Evolutionary conservation across 345 rosid genomes (phyloP), one percentile per base, ranked within the genome.

Genomic region (Syzygium grande): DNA sequence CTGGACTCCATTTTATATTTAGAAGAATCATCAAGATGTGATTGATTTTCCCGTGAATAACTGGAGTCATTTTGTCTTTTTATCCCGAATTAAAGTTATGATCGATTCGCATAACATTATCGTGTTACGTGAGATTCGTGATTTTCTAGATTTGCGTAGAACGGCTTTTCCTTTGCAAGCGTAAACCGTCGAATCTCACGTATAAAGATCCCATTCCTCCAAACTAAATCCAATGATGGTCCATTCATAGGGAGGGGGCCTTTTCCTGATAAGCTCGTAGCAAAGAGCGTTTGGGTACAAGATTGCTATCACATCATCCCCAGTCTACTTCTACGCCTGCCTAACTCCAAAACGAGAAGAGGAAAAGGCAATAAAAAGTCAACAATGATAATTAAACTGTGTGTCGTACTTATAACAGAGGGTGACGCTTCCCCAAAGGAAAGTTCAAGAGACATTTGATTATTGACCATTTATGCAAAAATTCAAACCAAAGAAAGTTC

Each of bases 1-100:
- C 73, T 61, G 6, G 6, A 6, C 30, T n/a, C 13, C 3, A n/a
- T 61, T n/a, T n/a, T 61, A 12, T 59, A 59, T 27, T 59, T 27
- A 12, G 68, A 27, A 27, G 11, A 29, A 14, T 63, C 77, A 63
- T 7, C 7, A 14, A 13, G 6, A 29, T 11, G 65, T 25, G 65
- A 59, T 59, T 59, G 6, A 52, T 16, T n/a, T n/a, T 14, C 19
- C 3, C 16, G 2, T 13, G 6, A 61, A 30, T 61, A n/a, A 63
- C 2, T 61, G n/a, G 29, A 6, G 13, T n/a, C 0, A 0, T 3
- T 61, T 13, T 13, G 9, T 61, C 4, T 51, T 51, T 2, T 51
- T 51, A 10, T 61, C 13, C 19, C 73, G 0, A 2, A 3, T 61
- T n/a, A n/a, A n/a, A 25, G 73, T 13, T 30, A 3, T 61, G 9